A percentile compares a stretch with the other conserved stretches of the same genome.
Conservation (phyloP, 1,139 yeast species). For the Yamadazyma triangularis region DNA sequence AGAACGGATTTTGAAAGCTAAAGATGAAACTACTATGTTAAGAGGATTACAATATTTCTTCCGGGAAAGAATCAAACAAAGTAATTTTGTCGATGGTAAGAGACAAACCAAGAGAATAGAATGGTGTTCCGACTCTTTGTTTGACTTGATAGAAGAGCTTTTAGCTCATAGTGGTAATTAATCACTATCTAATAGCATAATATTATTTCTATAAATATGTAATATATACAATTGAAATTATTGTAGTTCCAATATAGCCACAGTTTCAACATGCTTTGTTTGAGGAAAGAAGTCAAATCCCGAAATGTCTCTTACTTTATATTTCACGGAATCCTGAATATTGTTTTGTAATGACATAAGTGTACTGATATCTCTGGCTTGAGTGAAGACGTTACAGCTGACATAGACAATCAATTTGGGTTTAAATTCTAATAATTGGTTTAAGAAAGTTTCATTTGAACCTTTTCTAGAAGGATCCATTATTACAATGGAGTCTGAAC, state of each 20-base stretch:
- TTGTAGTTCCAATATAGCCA: slow-evolving; percentile 38
- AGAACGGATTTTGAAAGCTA: slow-evolving; percentile 54
- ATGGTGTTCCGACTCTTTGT: slow-evolving; percentile 64
- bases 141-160: slow-evolving; percentile 50
- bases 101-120: slow-evolving; percentile 59
- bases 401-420: slow-evolving; percentile 38
- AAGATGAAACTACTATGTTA: slow-evolving; percentile 57
- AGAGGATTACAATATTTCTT: slow-evolving; percentile 74
- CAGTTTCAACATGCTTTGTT: slow-evolving; percentile 89
- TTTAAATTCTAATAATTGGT: slow-evolving; percentile 31
- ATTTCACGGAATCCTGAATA: slow-evolving; percentile 14
- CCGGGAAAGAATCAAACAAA: slow-evolving; percentile 45
- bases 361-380: slow-evolving; percentile 38
- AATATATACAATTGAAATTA: too few species aligned
- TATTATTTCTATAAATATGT: slow-evolving; percentile 1
- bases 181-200: not conserved
- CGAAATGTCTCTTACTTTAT: slow-evolving; percentile 26
- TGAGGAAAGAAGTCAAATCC: slow-evolving; percentile 77
- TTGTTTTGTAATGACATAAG: slow-evolving; percentile 23
- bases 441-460: slow-evolving; percentile 27
- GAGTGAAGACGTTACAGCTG: slow-evolving; percentile 46
- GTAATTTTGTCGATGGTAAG: slow-evolving; percentile 50
- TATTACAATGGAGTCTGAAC: slow-evolving; percentile 33
- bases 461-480: slow-evolving; percentile 49
- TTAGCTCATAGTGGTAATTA: slow-evolving; percentile 5